Conservation (phyloP, 2,329 filamentous ascomycete genomes). For the Rhynchosporium graminicola region DNA sequence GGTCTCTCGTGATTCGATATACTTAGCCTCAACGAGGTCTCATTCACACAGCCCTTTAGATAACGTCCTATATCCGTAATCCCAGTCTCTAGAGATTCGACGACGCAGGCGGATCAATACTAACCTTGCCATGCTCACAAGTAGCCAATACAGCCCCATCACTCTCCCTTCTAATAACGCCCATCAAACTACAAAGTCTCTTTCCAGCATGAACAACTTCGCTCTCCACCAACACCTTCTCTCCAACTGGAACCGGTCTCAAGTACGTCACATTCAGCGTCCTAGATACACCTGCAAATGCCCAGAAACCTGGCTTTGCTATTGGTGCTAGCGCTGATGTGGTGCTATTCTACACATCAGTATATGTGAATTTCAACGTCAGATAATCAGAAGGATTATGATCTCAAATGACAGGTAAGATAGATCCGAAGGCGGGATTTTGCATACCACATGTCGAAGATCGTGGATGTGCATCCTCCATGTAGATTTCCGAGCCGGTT, state of each 20-base stretch:
- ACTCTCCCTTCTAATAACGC: slow-evolving; percentile 54
- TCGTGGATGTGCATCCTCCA: slow-evolving; percentile 63
- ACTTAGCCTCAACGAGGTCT: no score
- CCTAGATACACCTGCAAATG: slow-evolving; percentile 62
- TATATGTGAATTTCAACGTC: no score
- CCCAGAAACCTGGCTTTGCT: slow-evolving; percentile 61
- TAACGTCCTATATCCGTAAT: background rate
- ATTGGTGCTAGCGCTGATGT: slow-evolving; percentile 58
- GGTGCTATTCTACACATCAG: slow-evolving; percentile 45
- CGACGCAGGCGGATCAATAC: slow-evolving; percentile 50
- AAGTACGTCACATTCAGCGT: slow-evolving; percentile 69
- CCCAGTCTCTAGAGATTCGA: slow-evolving; percentile 7
- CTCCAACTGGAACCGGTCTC: slow-evolving; percentile 60
- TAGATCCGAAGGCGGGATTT: no score
- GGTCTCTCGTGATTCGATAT: no score
- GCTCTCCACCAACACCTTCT: slow-evolving; percentile 55
- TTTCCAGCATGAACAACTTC: slow-evolving; percentile 62
- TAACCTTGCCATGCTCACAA: slow-evolving; percentile 67
- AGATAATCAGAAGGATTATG: no score
- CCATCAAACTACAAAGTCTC: slow-evolving; percentile 53
- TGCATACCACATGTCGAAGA: slow-evolving; percentile 58
- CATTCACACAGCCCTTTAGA: no score
- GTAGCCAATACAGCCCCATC: slow-evolving; percentile 56
- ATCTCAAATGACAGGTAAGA: no score
- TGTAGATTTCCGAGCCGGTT: slow-evolving; percentile 59